Evolutionary conservation across 768 basidiomycete genomes (phyloP).

Genomic region (Phanerodontia chrysosporium): DNA sequence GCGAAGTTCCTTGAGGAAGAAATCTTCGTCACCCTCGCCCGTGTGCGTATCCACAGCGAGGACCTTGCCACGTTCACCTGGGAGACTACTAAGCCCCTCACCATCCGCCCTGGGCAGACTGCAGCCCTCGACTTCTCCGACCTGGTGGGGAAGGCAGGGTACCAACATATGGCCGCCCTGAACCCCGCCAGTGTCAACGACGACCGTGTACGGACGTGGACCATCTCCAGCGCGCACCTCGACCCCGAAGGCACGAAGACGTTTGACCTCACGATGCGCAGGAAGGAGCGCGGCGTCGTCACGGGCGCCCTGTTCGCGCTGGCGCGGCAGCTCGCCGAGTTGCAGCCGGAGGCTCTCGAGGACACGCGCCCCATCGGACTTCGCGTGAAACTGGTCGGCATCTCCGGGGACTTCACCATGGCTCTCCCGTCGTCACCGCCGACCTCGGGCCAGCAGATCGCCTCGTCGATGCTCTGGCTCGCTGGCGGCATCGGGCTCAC

Average conservation of each 20-base stretch:
- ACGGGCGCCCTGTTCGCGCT: slow-evolving; percentile 53
- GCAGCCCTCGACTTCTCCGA: slow-evolving; percentile 50
- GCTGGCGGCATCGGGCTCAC: slow-evolving; percentile 66
- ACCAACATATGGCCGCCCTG: slow-evolving; percentile 47
- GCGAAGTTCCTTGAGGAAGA: slow-evolving; percentile 25
- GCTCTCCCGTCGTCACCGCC: not conserved
- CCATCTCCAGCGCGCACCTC: slow-evolving; percentile 40
- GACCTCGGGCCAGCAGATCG: not conserved
- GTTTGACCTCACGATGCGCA: slow-evolving; percentile 51
- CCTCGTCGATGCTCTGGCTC: slow-evolving; percentile 44
- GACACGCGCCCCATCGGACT: slow-evolving; percentile 38
- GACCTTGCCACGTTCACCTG: slow-evolving; percentile 54
- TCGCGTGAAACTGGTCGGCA: slow-evolving; percentile 43
- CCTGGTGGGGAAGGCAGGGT: slow-evolving; percentile 42
- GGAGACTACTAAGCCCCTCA: slow-evolving; percentile 29
- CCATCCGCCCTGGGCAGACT: slow-evolving; percentile 42
- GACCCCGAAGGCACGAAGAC: slow-evolving; percentile 16
- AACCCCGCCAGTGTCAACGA: slow-evolving; percentile 48
- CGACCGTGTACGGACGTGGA: slow-evolving; percentile 64
- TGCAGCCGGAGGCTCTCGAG: slow-evolving; percentile 36
- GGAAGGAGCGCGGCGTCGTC: slow-evolving; percentile 47
- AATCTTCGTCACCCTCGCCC: slow-evolving; percentile 30
- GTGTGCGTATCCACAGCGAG: slow-evolving; percentile 29
- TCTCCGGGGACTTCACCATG: slow-evolving; percentile 47
- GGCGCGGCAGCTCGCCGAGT: slow-evolving; percentile 35